Conservation (phyloP, 2,329 filamentous ascomycete species). For the Aureobasidium zeae region DNA sequence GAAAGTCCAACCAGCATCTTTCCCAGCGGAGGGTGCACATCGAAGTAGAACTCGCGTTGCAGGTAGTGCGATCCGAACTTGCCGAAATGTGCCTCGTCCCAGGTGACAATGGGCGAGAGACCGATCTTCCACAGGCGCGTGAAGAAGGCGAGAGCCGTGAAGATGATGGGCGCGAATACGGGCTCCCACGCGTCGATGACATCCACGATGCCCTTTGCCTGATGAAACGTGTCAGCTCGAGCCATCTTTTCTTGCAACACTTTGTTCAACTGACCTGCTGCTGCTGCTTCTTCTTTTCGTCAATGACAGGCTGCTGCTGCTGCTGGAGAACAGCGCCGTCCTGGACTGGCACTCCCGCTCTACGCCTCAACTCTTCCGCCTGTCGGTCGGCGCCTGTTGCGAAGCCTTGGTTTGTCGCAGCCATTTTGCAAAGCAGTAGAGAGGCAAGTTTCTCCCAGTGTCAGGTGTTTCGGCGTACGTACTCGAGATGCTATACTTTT, state of each 20-base stretch:
- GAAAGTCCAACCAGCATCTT: constrained; percentile 98
- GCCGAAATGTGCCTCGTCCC: constrained; percentile 76
- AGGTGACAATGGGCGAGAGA: constrained; percentile 61
- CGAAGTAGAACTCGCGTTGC: constrained; percentile 99
- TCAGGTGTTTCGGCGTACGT: background rate
- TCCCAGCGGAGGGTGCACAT: constrained; percentile 88
- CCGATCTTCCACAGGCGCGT: constrained; percentile 61
- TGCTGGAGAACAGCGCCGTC: constrained; percentile 11
- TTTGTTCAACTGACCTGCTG: constrained; percentile 3
- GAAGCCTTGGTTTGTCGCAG: constrained; percentile 11
- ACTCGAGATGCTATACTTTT: background rate
- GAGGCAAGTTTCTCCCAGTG: background rate
- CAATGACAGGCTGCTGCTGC: constrained; percentile 9
- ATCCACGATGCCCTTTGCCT: constrained; percentile 49
- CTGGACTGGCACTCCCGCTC: constrained; percentile 8
- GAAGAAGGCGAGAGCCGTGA: constrained; percentile 55
- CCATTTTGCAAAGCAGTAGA: constrained; percentile 4
- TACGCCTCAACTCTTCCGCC: constrained; percentile 4
- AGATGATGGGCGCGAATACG: constrained; percentile 53
- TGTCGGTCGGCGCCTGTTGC: constrained; percentile 10
- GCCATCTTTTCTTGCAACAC: too few species aligned
- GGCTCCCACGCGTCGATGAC: constrained; percentile 55
- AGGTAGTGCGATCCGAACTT: constrained; percentile 99
- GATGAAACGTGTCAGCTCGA: background rate
- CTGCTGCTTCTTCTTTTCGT: constrained; percentile 15